A percentile compares a stretch with the other conserved stretches of the same genome.
Conservation (phyloP, 1,284 basidiomycete genomes). For the Vanrija sp. region DNA sequence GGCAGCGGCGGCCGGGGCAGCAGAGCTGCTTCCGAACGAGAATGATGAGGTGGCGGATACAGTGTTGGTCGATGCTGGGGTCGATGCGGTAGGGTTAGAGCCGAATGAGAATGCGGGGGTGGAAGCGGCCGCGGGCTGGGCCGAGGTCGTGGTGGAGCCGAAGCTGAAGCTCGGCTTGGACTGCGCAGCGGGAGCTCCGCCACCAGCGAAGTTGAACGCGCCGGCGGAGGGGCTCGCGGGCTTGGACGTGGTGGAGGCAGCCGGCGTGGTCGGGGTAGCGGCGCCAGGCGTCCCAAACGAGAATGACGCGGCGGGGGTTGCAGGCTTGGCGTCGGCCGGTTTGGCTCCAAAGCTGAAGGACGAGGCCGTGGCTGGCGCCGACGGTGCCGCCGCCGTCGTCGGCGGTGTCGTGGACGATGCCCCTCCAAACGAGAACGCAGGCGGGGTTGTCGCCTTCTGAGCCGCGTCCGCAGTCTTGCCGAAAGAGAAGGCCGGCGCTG, state of each 20-base stretch:
- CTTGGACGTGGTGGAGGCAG: background rate
- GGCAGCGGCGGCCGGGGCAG: background rate
- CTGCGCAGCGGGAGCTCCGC: background rate
- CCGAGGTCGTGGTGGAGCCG: slow-evolving; percentile 3
- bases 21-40: slow-evolving; percentile 2
- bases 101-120: slow-evolving; percentile 12
- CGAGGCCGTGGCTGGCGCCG: background rate
- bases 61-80: too few relatives aligned
- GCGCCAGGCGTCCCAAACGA: background rate
- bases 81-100: background rate
- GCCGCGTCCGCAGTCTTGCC: background rate
- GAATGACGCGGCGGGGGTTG: background rate
- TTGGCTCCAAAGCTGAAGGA: slow-evolving; percentile 1
- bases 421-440: slow-evolving; percentile 3
- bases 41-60: background rate
- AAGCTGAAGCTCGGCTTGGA: background rate
- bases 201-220: background rate
- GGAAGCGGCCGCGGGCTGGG: slow-evolving; percentile 1
- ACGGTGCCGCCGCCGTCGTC: background rate
- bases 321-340: background rate
- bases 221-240: background rate
- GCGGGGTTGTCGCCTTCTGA: background rate
- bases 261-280: background rate
- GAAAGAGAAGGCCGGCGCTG: background rate
- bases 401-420: background rate